Base-by-base conservation (phyloP, 768 basidiomycete species). In the Tulasnella sp. region DNA sequence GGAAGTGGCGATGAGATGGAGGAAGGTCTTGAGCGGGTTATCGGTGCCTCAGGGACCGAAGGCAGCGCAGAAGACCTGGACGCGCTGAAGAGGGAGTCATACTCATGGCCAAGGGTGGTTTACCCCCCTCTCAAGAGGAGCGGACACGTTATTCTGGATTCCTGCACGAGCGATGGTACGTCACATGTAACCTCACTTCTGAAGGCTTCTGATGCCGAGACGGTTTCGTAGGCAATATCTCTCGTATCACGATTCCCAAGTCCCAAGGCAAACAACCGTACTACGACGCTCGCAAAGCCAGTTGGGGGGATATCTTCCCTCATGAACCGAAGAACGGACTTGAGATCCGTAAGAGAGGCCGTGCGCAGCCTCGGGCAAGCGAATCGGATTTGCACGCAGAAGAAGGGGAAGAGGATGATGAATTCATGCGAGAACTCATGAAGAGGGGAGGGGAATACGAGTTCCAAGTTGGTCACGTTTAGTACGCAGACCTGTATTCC, bases 281-380 rank as follows among this genome's bases (percentile, higher is more conserved):
- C 66, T 91, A 97, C 66, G 96, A 98, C 67, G 92, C 93, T 2
- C 82, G 93, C 34, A 97, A 98, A 71, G 82, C 87, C 0, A 70
- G 69, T 8, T 98, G 94, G 93, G 96, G 96, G 17, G 96, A 98
- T 67, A 74, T 89, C 21, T 97, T 98, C 70, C 96, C 96, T 19
- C 93, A 97, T 65, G 69, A 74, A 15, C 80, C 91, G 4, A 92
- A 91, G 69, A 88, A 86, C 65, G 65, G 73, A 5, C 81, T 85
- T 0, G 79, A 86, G 56, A 78, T 82, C 61, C 80, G 84, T 2
- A 58, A 29, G 46, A 59, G 49, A 50, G 59, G 59, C 25, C n/a
- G n/a, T n/a, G n/a, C n/a, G n/a, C n/a, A n/a, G n/a, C n/a, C n/a
- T n/a, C n/a, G n/a, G n/a, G n/a, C n/a, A n/a, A n/a, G n/a, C n/a